phyloP scores from a whole-genome alignment of 176 grass and related monocot species.

The Aegilops bicornis region DNA sequence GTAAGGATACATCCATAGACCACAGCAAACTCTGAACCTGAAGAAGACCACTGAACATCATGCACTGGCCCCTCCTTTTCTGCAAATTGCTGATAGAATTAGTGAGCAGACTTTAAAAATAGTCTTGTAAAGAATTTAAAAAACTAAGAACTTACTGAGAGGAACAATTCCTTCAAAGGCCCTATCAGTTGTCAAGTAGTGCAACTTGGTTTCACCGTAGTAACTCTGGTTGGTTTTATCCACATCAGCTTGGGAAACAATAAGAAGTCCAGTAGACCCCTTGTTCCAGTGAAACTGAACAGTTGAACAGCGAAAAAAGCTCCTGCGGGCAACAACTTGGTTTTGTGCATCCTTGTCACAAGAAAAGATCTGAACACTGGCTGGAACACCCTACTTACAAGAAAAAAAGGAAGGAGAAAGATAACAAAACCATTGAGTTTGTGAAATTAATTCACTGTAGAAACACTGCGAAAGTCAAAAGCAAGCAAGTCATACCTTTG shows the following conservation, averaged over 20 bases:
- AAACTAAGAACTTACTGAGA: conserved; percentile 61
- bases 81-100: conserved; percentile 24
- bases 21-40: conserved; percentile 82
- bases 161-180: conserved; percentile 89
- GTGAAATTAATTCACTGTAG: conserved; percentile 14
- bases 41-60: conserved; percentile 87
- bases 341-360: conserved; percentile 72
- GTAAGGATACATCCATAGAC: conserved; percentile 90
- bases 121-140: not conserved
- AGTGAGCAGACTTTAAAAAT: not conserved
- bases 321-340: conserved; percentile 74
- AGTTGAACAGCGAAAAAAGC: conserved; percentile 86
- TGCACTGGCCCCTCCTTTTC: conserved; percentile 91
- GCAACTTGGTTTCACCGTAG: conserved; percentile 93
- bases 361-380: conserved; percentile 87
- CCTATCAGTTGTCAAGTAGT: conserved; percentile 91
- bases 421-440: not conserved
- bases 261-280: conserved; percentile 73
- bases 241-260: conserved; percentile 80
- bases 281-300: conserved; percentile 84
- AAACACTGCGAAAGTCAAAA: conserved; percentile 18
- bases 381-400: conserved; percentile 72
- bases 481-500: conserved; percentile 54
- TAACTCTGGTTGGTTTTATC: conserved; percentile 99
- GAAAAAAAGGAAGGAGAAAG: not conserved